Conservation (phyloP, 768 basidiomycete genomes). For the Collybia sordida region DNA sequence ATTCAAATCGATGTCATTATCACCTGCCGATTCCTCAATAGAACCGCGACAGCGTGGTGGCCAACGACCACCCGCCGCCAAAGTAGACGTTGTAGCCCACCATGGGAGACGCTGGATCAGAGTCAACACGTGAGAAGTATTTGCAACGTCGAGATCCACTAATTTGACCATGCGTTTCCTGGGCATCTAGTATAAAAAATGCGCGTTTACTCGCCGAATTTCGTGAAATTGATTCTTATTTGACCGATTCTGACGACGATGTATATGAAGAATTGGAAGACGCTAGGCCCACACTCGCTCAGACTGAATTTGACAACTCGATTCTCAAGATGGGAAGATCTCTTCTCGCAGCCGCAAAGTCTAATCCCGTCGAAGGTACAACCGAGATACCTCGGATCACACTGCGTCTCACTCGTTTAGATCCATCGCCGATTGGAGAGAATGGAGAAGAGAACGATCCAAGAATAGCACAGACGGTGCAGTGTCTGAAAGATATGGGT, state of each 20-base stretch:
- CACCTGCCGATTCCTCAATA: slow-evolving; percentile 6
- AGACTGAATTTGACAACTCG: slow-evolving; percentile 67
- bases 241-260: slow-evolving; percentile 58
- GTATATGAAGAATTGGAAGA: slow-evolving; percentile 51
- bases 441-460: slow-evolving; percentile 37
- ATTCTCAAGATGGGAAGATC: slow-evolving; percentile 68
- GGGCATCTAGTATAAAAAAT: slow-evolving; percentile 63
- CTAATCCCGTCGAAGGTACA: slow-evolving; percentile 47
- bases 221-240: slow-evolving; percentile 80
- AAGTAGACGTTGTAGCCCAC: slow-evolving; percentile 81
- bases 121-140: slow-evolving; percentile 75
- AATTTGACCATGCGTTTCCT: background rate
- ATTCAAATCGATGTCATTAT: slow-evolving; percentile 49
- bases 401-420: slow-evolving; percentile 70
- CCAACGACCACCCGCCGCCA: slow-evolving; percentile 42
- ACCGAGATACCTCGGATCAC: slow-evolving; percentile 45
- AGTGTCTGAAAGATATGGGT: slow-evolving; percentile 57
- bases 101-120: slow-evolving; percentile 79
- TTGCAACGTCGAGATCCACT: background rate
- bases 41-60: slow-evolving; percentile 18
- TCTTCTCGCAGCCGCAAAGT: slow-evolving; percentile 62
- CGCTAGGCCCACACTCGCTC: slow-evolving; percentile 43
- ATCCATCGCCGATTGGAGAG: slow-evolving; percentile 34
- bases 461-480: slow-evolving; percentile 62
- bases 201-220: slow-evolving; percentile 77